Percentiles rank a stretch among this genome's conserved stretches.
These are phyloP conservation scores for Agrocybe chaxingu DNA, from an alignment of 768 basidiomycete genomes.

Conservation along the genomic window DNA sequence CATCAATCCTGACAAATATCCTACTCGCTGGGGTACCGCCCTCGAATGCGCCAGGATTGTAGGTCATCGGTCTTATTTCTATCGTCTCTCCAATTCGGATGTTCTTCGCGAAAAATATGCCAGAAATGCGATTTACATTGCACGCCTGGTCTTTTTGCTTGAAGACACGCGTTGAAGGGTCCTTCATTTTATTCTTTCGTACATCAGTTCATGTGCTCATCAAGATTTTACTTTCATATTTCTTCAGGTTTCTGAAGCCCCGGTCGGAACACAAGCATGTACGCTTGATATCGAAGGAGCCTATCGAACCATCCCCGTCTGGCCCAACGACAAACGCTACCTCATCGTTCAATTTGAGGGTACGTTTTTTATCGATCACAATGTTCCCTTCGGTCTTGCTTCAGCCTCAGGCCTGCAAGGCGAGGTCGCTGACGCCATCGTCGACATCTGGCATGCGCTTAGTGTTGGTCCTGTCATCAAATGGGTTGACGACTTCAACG, in stretches of 20 bases:
- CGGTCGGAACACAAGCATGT: constrained; percentile 29
- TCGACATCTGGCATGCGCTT: constrained; percentile 12
- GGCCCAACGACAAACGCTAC: constrained; percentile 21
- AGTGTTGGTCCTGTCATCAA: background rate
- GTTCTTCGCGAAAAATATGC: no score
- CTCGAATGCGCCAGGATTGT: constrained; percentile 12
- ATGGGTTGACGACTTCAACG: constrained; percentile 26
- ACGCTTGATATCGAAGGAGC: constrained; percentile 35
- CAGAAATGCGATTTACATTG: no score
- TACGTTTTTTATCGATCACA: constrained; percentile 21
- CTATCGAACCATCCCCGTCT: constrained; percentile 26
- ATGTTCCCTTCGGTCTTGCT: constrained; percentile 21
- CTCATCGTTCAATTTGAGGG: constrained; percentile 17
- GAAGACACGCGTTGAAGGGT: background rate
- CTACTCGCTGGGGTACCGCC: constrained; percentile 20
- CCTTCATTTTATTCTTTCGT: background rate
- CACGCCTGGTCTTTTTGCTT: background rate
- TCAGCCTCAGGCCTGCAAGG: constrained; percentile 25
- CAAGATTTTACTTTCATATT: background rate
- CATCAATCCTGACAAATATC: constrained; percentile 19
- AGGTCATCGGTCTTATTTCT: constrained; percentile 1
- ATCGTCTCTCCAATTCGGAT: background rate
- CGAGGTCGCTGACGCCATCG: constrained; percentile 23
- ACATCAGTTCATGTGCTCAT: background rate
- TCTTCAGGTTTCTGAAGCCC: constrained; percentile 20